Base-by-base conservation (phyloP, 805 yeast genomes). In the Monosporozyma yasuniensis region DNA sequence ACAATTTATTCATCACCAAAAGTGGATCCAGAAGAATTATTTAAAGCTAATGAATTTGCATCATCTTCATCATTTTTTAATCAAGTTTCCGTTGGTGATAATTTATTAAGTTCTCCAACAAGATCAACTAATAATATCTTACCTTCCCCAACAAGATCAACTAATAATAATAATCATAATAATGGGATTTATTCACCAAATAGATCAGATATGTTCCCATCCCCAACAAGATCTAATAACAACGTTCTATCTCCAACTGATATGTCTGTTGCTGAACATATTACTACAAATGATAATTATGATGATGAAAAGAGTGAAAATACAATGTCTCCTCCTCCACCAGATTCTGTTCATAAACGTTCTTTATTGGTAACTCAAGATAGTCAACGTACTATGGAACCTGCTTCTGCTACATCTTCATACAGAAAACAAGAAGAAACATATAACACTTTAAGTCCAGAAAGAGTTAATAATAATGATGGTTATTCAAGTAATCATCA, bases 1-100 rank as follows among this genome's bases (percentile, higher is more conserved):
- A 86, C 87, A 21, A 84, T 86, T 0, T 62, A 80, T 1, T 72
- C 65, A 46, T 75, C 83, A 1, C 78, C 82, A 45, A 76, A 69
- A 0, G 60, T 72, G 9, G 59, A 63, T 4, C 59, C 73, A 1
- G 56, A 51, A 27, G 73, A 70, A 41, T 57, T 67, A 35, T 62
- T 66, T 39, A 63, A 55, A 19, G 58, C 54, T 12, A 47, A 49
- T 7, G 42, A 44, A 37, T 23, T 32, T 14, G n/a, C 47, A 19
- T 22, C 30, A 3, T 38, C 52, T 11, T 27, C 43, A 12, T 42
- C 39, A 22, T 37, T 35, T 18, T 30, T 27, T 16, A 35, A 44
- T 16, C 42, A 42, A 28, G 35, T 43, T 14, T 4, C 16, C 12
- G 30, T 42, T 22, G 18, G 12, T 19, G 38, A 44, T 28, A 44